Evolutionary conservation across 1,139 yeast genomes (phyloP), one percentile per base, ranked within the genome.

Genomic region (Diutina rugosa): DNA sequence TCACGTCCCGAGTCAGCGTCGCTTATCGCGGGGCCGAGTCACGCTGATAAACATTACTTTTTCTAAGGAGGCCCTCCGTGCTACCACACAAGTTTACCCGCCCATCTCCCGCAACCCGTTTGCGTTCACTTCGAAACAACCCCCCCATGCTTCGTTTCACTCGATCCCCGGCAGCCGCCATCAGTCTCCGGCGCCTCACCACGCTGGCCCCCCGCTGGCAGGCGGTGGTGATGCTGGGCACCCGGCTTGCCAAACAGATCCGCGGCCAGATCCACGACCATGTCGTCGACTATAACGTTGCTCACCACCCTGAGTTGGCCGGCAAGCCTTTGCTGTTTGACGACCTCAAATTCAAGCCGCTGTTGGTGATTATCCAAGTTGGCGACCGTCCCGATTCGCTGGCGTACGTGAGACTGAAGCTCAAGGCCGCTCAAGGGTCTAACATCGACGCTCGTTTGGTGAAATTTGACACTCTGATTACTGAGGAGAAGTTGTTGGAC

Each of bases 341-440:
- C 46, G 63, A 63, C 49, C 67, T 75, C 58, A 70, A 67, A 57
- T 87, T 85, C 68, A 71, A 72, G 56, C 93, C 95, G 45, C 77
- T 77, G 55, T 74, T 87, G 62, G 81, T 85, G 55, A 85, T 87
- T 60, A 74, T 87, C 59, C 95, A 87, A 69, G 88, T 87, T 53
- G 95, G 95, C 57, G 72, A 75, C 45, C 77, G 91, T 63, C 89
- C 90, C 7, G 95, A 87, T 64, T 85, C 93, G 0, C 78, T 88
- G 0, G 85, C 90, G 0, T 87, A 87, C 67, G 93, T 87, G 49
- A 78, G 84, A 58, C 83, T 87, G 75, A 87, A 87, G 66, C 71
- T 85, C 58, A 85, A 84, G 67, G 89, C 91, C 6, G 88, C 90
- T 28, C 72, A 77, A 49, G 84, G 84, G 51, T 82, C 89, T 55